These are phyloP conservation scores for Sporisorium reilianum DNA, from an alignment of 1,284 basidiomycete genomes.

Conservation along the genomic window DNA sequence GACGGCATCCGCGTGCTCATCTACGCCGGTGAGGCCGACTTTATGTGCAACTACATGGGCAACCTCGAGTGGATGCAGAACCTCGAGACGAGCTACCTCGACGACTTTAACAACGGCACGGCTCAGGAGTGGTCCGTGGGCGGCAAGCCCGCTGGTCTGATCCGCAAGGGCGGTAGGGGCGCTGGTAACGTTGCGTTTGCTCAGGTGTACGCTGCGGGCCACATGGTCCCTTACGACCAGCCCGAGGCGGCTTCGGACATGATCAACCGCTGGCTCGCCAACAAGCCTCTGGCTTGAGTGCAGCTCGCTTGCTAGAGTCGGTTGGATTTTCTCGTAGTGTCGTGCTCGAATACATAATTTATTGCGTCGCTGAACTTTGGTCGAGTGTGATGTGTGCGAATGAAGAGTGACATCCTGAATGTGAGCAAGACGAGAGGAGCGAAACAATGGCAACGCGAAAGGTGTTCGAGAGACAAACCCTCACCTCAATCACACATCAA, in stretches of 20 bases:
- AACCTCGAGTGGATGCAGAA: constrained; percentile 63
- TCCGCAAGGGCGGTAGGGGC: constrained; percentile 61
- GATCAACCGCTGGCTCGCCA: constrained; percentile 74
- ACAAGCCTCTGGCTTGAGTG: constrained; percentile 68
- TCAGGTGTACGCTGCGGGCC: constrained; percentile 57
- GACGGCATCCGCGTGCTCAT: constrained; percentile 81
- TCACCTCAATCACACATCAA: too few relatives aligned
- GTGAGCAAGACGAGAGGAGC: too few relatives aligned
- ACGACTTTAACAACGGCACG: constrained; percentile 59
- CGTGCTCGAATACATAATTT: too few relatives aligned
- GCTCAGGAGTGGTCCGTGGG: constrained; percentile 46
- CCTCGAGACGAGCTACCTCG: constrained; percentile 57
- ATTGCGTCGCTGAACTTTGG: neutral
- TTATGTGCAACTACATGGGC: constrained; percentile 72
- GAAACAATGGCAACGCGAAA: too few relatives aligned
- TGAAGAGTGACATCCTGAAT: too few relatives aligned
- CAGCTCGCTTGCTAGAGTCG: neutral
- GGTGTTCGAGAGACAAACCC: too few relatives aligned
- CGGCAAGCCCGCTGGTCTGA: constrained; percentile 57
- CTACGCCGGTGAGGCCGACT: constrained; percentile 87
- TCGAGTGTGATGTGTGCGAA: too few relatives aligned
- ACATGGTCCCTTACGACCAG: constrained; percentile 78
- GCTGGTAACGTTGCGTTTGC: constrained; percentile 61
- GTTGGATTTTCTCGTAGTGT: too few relatives aligned
- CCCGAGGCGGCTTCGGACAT: constrained; percentile 78